Evolutionary conservation across 1,284 basidiomycete species (phyloP).

Genomic region (Tylopilus orsonianus): DNA sequence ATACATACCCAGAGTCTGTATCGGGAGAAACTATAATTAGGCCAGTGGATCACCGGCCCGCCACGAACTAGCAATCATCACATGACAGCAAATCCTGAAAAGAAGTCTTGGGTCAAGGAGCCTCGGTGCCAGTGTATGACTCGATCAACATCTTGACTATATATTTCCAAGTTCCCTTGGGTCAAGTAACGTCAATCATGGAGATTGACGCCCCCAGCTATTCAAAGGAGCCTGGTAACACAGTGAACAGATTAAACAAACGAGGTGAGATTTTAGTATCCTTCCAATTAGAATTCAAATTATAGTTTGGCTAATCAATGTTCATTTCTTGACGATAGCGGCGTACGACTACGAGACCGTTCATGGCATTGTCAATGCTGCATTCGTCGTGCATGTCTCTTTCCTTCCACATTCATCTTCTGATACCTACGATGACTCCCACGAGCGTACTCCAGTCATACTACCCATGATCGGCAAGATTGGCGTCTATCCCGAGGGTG

Average conservation of each 20-base stretch:
- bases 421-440: slow-evolving; percentile 11
- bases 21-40: too few species aligned
- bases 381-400: slow-evolving; percentile 27
- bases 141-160: not conserved
- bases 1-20: too few species aligned
- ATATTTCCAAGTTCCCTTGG: not conserved
- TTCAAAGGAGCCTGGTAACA: slow-evolving; percentile 22
- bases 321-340: slow-evolving; percentile 9
- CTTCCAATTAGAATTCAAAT: not conserved
- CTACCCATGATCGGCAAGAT: slow-evolving; percentile 30
- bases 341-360: slow-evolving; percentile 24
- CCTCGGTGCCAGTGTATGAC: too few species aligned
- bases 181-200: slow-evolving; percentile 13
- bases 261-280: slow-evolving; percentile 17
- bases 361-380: slow-evolving; percentile 23
- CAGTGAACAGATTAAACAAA: slow-evolving; percentile 28
- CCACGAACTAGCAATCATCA: too few species aligned
- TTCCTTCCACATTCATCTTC: slow-evolving; percentile 24
- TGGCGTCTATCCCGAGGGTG: slow-evolving; percentile 16
- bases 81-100: too few species aligned
- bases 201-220: slow-evolving; percentile 12
- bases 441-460: slow-evolving; percentile 22
- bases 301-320: not conserved
- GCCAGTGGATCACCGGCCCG: too few species aligned
- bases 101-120: too few species aligned